Conservation (phyloP, 495 filamentous ascomycete species). For the Lophiostoma macrostomum region DNA sequence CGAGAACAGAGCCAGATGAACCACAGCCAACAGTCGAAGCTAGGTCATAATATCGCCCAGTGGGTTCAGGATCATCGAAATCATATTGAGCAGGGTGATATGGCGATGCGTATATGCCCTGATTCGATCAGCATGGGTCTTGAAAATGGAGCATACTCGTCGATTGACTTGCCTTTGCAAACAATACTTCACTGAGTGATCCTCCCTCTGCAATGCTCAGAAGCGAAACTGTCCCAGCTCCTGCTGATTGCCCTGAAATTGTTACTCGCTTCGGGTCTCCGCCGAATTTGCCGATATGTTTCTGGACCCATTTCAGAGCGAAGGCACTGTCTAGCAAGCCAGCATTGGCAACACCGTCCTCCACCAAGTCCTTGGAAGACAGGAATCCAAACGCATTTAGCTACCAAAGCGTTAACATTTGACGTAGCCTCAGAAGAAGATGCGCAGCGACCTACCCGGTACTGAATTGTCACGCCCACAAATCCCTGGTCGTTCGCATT, state of each 20-base stretch:
- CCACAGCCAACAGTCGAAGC: conserved; percentile 5
- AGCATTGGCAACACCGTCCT: conserved; percentile 35
- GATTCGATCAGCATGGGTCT: too few relatives aligned
- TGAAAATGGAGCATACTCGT: too few relatives aligned
- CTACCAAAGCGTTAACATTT: background rate
- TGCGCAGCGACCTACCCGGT: conserved; percentile 33
- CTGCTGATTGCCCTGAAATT: conserved; percentile 10
- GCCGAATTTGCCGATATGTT: conserved; percentile 16
- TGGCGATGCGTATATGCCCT: conserved; percentile 19
- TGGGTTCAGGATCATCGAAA: conserved; percentile 6
- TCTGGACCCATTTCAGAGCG: conserved; percentile 15
- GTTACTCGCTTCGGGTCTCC: conserved; percentile 13
- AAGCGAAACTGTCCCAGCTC: conserved; percentile 5
- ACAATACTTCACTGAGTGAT: background rate
- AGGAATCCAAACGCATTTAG: conserved; percentile 23
- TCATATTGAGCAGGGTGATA: conserved; percentile 12
- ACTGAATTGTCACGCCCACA: conserved; percentile 38
- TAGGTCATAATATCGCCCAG: conserved; percentile 2
- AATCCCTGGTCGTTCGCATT: conserved; percentile 37
- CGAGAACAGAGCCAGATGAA: conserved; percentile 1
- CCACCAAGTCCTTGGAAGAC: conserved; percentile 33
- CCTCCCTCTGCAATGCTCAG: conserved; percentile 6
- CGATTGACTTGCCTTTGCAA: conserved; percentile 2
- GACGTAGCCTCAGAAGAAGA: background rate
- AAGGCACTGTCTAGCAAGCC: conserved; percentile 7